These are phyloP conservation scores for Oryza officinalis DNA, from an alignment of 176 grass and related monocot species.

Conservation along the genomic window DNA sequence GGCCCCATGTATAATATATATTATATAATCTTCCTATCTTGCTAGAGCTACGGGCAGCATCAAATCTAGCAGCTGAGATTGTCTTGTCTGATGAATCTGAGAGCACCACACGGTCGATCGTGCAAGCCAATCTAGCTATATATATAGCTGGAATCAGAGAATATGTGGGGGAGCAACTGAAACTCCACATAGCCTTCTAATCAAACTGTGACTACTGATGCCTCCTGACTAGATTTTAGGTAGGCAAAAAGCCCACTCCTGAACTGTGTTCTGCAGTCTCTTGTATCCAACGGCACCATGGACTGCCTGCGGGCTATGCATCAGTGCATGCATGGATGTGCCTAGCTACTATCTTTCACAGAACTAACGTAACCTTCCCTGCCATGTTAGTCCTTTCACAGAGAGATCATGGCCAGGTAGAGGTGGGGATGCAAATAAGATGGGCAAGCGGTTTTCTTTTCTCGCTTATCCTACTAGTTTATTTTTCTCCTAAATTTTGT, in stretches of 20 bases:
- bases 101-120: constrained; percentile 38
- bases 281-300: not conserved
- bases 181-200: constrained; percentile 18
- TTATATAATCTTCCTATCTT: not conserved
- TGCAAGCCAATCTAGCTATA: constrained; percentile 34
- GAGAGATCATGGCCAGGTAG: not conserved
- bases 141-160: constrained; percentile 6
- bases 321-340: not conserved
- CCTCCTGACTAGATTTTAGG: constrained; percentile 42
- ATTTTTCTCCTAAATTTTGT: too few relatives aligned
- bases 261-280: constrained; percentile 2
- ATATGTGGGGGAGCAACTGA: constrained; percentile 35
- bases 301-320: not conserved
- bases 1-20: not conserved
- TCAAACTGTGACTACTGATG: constrained; percentile 28
- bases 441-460: too few relatives aligned
- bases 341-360: not conserved
- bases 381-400: not conserved
- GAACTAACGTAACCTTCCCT: not conserved
- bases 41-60: constrained; percentile 28
- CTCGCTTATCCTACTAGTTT: too few relatives aligned
- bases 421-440: too few relatives aligned
- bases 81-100: constrained; percentile 40
- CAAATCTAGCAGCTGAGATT: constrained; percentile 46
- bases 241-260: constrained; percentile 25